Conservation (phyloP, 2,329 filamentous ascomycete genomes). For the Atkinsonella hypoxylon region DNA sequence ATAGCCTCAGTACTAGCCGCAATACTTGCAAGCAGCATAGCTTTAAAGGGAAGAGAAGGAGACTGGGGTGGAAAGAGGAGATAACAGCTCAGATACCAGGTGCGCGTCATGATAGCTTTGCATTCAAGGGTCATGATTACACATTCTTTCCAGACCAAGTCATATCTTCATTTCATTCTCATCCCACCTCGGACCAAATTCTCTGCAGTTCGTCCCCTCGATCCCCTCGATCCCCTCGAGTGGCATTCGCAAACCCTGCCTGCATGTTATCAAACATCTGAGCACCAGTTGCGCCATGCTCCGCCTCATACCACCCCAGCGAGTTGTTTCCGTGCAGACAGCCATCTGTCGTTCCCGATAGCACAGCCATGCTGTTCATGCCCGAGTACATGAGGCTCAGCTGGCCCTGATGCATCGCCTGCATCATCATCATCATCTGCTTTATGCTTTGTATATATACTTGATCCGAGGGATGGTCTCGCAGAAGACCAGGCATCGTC, state of each 20-base stretch:
- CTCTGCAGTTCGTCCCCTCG: conserved; percentile 14
- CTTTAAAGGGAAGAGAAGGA: too few relatives aligned
- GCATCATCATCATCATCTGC: conserved; percentile 19
- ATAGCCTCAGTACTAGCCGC: too few relatives aligned
- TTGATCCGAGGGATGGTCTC: conserved; percentile 19
- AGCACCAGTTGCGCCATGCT: conserved; percentile 20
- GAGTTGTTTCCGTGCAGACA: conserved; percentile 22
- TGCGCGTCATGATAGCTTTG: too few relatives aligned
- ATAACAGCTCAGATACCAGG: too few relatives aligned
- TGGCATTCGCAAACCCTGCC: conserved; percentile 17
- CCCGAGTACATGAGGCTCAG: conserved; percentile 23
- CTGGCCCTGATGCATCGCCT: conserved; percentile 22
- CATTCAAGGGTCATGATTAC: too few relatives aligned
- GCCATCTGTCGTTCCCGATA: conserved; percentile 18
- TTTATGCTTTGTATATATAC: conserved; percentile 18
- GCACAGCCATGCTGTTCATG: conserved; percentile 16
- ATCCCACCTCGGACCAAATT: conserved; percentile 23
- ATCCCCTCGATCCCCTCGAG: conserved; percentile 15
- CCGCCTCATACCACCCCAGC: conserved; percentile 24
- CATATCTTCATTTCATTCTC: neutral
- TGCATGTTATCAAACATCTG: conserved; percentile 22
- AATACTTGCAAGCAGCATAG: too few relatives aligned
- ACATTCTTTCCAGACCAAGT: too few relatives aligned
- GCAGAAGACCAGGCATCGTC: conserved; percentile 17
- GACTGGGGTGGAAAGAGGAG: too few relatives aligned